Base-by-base conservation (phyloP, 2,329 filamentous ascomycete species). In the Xenosphaeropsis pyriputrescens region DNA sequence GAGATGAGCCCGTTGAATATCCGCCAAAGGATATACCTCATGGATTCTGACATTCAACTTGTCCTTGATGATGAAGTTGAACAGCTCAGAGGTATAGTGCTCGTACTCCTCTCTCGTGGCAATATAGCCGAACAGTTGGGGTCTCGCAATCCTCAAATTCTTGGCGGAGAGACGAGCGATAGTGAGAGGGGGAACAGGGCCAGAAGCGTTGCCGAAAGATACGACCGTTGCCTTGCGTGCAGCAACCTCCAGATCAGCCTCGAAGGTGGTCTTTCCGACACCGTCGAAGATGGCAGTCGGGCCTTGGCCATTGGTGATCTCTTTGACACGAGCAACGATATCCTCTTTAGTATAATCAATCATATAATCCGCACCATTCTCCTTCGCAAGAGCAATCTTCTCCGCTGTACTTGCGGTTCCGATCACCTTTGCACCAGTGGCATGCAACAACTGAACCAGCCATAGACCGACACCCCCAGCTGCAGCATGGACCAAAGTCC, bases 231-330 rank as follows among this genome's bases (percentile, higher is more conserved):
- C 88, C 63, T 93, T 93, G 45, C 77, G 58, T 47, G 78, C 81
- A 38, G 89, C 67, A 48, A 75, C 71, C 45, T 86, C 74, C 45
- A 94, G 56, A 50, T 79, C 80, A 15, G 72, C 67, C 47, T 94
- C 84, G 60, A 91, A 93, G 0, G 88, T 94, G 35, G 70, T 68
- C 62, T 85, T 85, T 11, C 86, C 88, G 2, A 94, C 84, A 5
- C 83, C 82, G 54, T 94, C 86, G 54, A 85, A 93, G 18, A 93
- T 79, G 8, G 79, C 85, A 45, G 75, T 71, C 2, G 80, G 77
- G 6, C 88, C 88, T 42, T 75, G 62, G 0, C 79, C 79, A 2
- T 65, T 71, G 0, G 85, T 94, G 35, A 84, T 75, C 53, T 81
- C 69, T 49, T 68, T 63, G 5, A 85, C 76, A 53, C 70, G 65